A percentile compares a stretch with the other conserved stretches of the same genome.
These are phyloP conservation scores for Tetraselmis striata DNA, from an alignment of 139 green algal species.

Conservation along the genomic window DNA sequence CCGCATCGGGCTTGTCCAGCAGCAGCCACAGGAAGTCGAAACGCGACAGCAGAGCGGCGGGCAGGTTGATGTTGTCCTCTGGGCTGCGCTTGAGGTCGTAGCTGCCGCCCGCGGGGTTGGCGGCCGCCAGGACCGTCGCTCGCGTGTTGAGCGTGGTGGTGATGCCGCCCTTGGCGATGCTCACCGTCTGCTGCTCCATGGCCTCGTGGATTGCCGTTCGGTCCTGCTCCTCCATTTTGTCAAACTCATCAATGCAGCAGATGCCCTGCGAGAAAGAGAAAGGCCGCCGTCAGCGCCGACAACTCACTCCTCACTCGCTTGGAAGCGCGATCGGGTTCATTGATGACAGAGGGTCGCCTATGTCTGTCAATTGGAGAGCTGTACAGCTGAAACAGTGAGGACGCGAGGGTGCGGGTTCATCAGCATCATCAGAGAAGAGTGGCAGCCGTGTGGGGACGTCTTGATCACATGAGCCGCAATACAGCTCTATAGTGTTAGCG, in stretches of 20 bases:
- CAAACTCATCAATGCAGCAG: conserved; percentile 99
- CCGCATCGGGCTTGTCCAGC: conserved; percentile 72
- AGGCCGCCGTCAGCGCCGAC: no score
- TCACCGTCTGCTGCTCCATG: conserved; percentile 98
- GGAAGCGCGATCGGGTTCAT: no score
- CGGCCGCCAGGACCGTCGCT: conserved; percentile 91
- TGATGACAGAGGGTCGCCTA: no score
- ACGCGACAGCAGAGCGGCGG: conserved; percentile 78
- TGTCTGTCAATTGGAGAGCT: no score
- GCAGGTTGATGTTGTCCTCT: conserved; percentile 96
- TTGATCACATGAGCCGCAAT: no score
- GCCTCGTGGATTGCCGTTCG: conserved; percentile 98
- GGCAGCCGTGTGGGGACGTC: no score
- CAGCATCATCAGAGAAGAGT: no score
- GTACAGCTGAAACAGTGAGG: no score
- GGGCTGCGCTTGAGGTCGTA: conserved; percentile 87
- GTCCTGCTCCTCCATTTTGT: conserved; percentile 99
- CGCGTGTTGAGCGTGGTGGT: conserved; percentile 98
- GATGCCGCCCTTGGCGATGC: conserved; percentile 98
- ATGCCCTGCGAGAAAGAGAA: no score
- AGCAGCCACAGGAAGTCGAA: conserved; percentile 99
- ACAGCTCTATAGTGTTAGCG: no score
- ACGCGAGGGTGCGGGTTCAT: no score
- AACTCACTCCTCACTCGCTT: no score
- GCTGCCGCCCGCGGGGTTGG: conserved; percentile 92